Conservation (phyloP, 2,329 filamentous ascomycete genomes). For the Pseudopithomyces maydicus region DNA sequence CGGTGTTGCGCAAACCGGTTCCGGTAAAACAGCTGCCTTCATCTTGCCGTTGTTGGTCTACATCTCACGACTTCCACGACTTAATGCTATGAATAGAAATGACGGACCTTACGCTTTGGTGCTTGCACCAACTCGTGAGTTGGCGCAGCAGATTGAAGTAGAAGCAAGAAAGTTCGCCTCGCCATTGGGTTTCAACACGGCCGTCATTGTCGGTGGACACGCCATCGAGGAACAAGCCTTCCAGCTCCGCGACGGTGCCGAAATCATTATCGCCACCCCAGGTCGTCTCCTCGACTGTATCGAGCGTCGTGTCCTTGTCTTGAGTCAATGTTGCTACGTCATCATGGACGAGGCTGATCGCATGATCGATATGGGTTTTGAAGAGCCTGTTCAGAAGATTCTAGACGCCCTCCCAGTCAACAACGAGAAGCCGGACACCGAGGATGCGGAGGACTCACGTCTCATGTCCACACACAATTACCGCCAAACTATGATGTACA, state of each 20-base stretch:
- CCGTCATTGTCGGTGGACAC: slow-evolving; percentile 98
- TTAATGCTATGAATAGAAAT: slow-evolving; percentile 85
- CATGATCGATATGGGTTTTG: slow-evolving; percentile 98
- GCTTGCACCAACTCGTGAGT: slow-evolving; percentile 91
- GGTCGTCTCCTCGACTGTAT: slow-evolving; percentile 97
- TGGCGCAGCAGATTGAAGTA: slow-evolving; percentile 95
- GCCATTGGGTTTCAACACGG: slow-evolving; percentile 89
- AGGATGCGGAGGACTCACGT: slow-evolving; percentile 83
- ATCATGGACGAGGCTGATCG: slow-evolving; percentile 99
- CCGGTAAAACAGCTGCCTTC: slow-evolving; percentile 97
- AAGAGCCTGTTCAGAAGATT: slow-evolving; percentile 97
- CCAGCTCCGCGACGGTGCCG: slow-evolving; percentile 86
- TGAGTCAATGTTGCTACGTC: slow-evolving; percentile 96
- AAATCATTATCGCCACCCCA: slow-evolving; percentile 98
- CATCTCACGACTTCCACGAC: slow-evolving; percentile 84
- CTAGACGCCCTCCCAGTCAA: slow-evolving; percentile 88
- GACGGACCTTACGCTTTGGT: slow-evolving; percentile 98
- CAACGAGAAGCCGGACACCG: slow-evolving; percentile 94
- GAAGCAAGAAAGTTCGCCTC: slow-evolving; percentile 92
- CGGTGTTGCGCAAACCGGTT: slow-evolving; percentile 96
- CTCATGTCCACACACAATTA: slow-evolving; percentile 89
- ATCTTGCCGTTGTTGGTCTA: slow-evolving; percentile 90
- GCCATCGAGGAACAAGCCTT: slow-evolving; percentile 92
- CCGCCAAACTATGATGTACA: slow-evolving; percentile 99
- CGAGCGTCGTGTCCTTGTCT: slow-evolving; percentile 85